phyloP scores from a whole-genome alignment of 1,284 basidiomycete genomes.

The Athelia psychrophila region DNA sequence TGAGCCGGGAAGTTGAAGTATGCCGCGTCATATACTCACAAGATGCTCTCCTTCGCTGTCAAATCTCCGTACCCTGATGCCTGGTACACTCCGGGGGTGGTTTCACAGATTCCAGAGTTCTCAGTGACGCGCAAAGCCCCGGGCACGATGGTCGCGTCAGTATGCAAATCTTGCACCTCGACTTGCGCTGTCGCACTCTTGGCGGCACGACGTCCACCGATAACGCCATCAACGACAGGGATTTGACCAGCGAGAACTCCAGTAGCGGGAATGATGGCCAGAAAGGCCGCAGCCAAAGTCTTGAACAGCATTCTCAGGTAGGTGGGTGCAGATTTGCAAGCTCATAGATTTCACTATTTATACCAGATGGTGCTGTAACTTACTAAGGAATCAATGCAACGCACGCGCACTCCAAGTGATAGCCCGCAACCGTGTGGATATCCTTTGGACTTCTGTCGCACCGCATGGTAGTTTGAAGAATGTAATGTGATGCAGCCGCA shows the following conservation, averaged over 20 bases:
- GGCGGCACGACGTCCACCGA: slow-evolving; percentile 37
- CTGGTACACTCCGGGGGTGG: slow-evolving; percentile 52
- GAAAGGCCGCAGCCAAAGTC: slow-evolving; percentile 6
- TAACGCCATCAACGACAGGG: slow-evolving; percentile 42
- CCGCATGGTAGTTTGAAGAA: no score
- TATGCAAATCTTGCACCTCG: slow-evolving; percentile 10
- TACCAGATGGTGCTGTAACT: no score
- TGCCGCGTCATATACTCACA: slow-evolving; percentile 32
- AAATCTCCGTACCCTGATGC: slow-evolving; percentile 63
- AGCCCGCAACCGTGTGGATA: no score
- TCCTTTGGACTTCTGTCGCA: no score
- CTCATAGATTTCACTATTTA: no score
- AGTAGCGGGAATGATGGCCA: slow-evolving; percentile 7
- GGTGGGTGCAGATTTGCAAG: no score
- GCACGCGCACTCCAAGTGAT: no score
- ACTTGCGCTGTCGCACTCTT: slow-evolving; percentile 10
- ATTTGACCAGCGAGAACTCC: slow-evolving; percentile 32
- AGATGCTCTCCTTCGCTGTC: slow-evolving; percentile 49
- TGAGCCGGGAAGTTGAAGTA: slow-evolving; percentile 5
- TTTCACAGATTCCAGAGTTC: slow-evolving; percentile 58
- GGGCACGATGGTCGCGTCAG: slow-evolving; percentile 32
- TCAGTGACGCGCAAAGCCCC: slow-evolving; percentile 49
- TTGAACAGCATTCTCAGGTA: slow-evolving; percentile 4
- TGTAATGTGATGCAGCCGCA: no score
- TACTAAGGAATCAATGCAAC: no score